These are phyloP conservation scores for Porodaedalea pini DNA, from an alignment of 1,284 basidiomycete species.

Conservation along the genomic window DNA sequence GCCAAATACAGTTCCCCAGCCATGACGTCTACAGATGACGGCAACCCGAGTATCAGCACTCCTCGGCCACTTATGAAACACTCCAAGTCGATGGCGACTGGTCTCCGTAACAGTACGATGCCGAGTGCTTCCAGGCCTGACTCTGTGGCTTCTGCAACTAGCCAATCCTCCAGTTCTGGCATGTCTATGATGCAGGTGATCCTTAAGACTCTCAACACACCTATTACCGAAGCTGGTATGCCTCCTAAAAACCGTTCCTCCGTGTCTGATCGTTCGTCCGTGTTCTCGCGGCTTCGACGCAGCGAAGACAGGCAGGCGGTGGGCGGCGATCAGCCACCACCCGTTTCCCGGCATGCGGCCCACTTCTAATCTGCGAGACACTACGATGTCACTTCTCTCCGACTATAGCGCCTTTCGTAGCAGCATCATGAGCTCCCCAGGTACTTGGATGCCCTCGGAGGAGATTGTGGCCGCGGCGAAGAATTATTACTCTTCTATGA, in stretches of 20 bases:
- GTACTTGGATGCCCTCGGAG: not conserved
- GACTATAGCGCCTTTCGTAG: conserved; percentile 10
- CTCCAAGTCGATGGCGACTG: conserved; percentile 8
- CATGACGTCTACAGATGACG: not conserved
- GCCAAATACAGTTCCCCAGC: not conserved
- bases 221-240: not conserved
- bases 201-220: conserved; percentile 5
- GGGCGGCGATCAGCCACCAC: not conserved
- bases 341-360: not conserved
- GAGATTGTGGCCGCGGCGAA: conserved; percentile 2
- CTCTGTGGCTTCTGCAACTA: not conserved
- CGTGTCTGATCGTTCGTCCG: not conserved
- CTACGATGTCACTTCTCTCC: conserved; percentile 3
- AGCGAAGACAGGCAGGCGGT: not conserved
- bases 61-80: conserved; percentile 8
- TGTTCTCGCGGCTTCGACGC: not conserved
- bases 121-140: not conserved
- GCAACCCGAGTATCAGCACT: not conserved
- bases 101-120: not conserved
- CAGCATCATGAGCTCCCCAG: conserved; percentile 1
- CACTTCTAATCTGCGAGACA: not conserved
- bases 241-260: not conserved
- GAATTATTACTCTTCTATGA: conserved; percentile 2
- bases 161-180: not conserved
- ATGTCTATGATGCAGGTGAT: not conserved